Evolutionary conservation across 2,329 filamentous ascomycete genomes (phyloP).

Genomic region (Pseudogymnoascus sp.): DNA sequence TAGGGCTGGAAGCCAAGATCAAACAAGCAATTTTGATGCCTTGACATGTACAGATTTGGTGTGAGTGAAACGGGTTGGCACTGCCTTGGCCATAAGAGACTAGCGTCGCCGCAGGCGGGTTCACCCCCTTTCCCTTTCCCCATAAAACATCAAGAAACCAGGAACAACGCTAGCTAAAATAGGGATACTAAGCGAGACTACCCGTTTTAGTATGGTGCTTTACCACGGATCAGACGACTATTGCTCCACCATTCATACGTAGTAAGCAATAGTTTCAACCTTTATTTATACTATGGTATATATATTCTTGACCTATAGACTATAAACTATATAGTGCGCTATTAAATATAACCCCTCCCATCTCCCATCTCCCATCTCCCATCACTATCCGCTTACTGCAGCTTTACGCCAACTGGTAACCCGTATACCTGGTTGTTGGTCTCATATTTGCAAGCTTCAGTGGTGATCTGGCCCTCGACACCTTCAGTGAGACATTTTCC

Average conservation of each 20-base stretch:
- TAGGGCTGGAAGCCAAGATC: background rate
- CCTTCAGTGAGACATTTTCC: conserved; percentile 35
- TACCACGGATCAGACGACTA: background rate
- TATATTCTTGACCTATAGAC: background rate
- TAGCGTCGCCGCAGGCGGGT: background rate
- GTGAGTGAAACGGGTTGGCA: background rate
- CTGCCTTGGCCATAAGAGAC: background rate
- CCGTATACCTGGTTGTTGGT: conserved; percentile 39
- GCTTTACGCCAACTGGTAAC: conserved; percentile 34
- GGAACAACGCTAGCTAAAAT: background rate
- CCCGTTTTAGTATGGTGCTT: background rate
- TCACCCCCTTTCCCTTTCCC: background rate
- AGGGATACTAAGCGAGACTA: background rate
- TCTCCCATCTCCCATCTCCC: background rate
- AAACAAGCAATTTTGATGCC: background rate
- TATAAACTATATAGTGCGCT: background rate
- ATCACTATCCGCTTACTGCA: background rate
- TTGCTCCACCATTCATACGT: background rate
- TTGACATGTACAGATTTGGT: background rate
- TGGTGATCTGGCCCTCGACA: conserved; percentile 20
- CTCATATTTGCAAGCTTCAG: conserved; percentile 31
- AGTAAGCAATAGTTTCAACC: background rate
- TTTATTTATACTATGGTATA: background rate
- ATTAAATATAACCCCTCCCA: background rate
- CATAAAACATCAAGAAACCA: background rate